A percentile compares a stretch with the other conserved stretches of the same genome.
Conservation (phyloP, 805 yeast genomes). For the Candida ovalis region DNA sequence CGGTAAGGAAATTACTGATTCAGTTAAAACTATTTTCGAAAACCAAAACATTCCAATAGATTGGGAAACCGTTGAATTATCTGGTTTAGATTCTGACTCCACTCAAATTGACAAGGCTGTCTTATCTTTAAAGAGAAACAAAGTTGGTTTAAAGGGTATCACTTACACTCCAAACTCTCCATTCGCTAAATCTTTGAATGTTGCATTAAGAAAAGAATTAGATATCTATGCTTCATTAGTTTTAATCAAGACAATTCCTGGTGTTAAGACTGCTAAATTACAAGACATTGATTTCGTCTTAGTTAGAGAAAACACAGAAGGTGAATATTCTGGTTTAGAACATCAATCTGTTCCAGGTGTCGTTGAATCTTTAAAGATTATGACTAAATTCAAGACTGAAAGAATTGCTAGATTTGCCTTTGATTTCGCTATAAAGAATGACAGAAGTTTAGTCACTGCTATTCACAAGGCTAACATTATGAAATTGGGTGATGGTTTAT, state of each 20-base stretch:
- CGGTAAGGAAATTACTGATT: conserved; percentile 92
- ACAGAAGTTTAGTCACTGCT: conserved; percentile 90
- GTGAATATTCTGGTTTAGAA: conserved; percentile 97
- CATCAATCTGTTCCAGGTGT: conserved; percentile 97
- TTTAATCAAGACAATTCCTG: conserved; percentile 90
- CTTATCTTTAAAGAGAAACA: conserved; percentile 88
- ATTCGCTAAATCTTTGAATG: conserved; percentile 84
- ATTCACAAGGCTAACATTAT: conserved; percentile 99
- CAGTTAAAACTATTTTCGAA: conserved; percentile 86
- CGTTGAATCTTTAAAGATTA: conserved; percentile 92
- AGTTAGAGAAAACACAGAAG: conserved; percentile 98
- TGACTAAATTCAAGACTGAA: conserved; percentile 92
- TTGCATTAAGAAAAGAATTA: conserved; percentile 92
- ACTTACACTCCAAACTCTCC: conserved; percentile 82
- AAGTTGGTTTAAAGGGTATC: conserved; percentile 95
- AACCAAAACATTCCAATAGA: conserved; percentile 88
- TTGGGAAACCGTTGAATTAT: conserved; percentile 80
- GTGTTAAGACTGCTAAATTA: conserved; percentile 79
- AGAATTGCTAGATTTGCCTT: conserved; percentile 96
- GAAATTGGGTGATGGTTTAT: conserved; percentile 98
- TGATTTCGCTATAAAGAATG: conserved; percentile 89
- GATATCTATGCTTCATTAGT: conserved; percentile 95
- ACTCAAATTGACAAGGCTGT: conserved; percentile 75
- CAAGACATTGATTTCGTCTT: conserved; percentile 87
- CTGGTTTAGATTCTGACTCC: conserved; percentile 46